Conservation (phyloP, 495 filamentous ascomycete species). For the Neurospora tetraspora region DNA sequence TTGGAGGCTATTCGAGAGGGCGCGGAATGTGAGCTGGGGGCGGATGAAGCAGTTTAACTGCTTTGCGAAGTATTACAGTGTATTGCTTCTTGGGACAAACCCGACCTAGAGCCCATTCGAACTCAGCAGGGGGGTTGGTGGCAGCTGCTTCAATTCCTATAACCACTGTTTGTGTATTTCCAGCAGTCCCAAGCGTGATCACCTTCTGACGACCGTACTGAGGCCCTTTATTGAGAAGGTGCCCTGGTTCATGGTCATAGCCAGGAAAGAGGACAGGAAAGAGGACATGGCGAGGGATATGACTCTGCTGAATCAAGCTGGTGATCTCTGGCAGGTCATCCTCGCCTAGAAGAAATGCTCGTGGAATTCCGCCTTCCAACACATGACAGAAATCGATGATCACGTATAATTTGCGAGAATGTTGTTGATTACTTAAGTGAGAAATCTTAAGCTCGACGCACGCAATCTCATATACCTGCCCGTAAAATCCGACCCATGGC, state of each 20-base stretch:
- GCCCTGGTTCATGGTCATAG: background rate
- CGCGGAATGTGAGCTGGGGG: background rate
- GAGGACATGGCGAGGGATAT: background rate
- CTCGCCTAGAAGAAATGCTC: background rate
- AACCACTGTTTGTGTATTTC: too few species aligned
- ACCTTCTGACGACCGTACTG: background rate
- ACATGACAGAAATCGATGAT: background rate
- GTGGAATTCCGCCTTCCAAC: background rate
- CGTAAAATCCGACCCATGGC: background rate
- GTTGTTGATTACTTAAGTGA: too few species aligned
- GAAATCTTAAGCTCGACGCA: background rate
- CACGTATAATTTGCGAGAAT: background rate
- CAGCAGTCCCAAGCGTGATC: background rate
- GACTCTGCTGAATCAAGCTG: background rate
- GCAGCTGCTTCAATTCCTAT: fast-evolving
- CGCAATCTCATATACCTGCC: background rate
- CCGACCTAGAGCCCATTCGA: too few species aligned
- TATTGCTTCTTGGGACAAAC: background rate
- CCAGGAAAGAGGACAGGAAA: background rate
- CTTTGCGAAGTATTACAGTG: background rate
- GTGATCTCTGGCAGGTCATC: background rate
- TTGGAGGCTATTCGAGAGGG: background rate
- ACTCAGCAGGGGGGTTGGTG: fast-evolving
- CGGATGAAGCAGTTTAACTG: background rate
- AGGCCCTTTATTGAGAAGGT: background rate